phyloP scores from a whole-genome alignment of 2,329 filamentous ascomycete genomes.

The Cladosporium sp. region DNA sequence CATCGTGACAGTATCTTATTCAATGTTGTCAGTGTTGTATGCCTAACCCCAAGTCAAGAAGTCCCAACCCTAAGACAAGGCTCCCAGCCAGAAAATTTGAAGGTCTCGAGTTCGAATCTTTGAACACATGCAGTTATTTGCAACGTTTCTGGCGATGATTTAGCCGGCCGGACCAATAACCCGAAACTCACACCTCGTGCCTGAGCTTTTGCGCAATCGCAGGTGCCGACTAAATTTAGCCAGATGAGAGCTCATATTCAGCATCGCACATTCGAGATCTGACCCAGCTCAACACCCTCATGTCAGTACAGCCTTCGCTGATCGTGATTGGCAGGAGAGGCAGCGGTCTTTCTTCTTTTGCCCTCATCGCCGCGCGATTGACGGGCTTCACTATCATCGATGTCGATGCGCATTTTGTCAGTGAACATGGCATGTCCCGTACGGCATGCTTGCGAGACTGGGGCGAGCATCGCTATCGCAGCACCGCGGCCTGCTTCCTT shows the following conservation, averaged over 20 bases:
- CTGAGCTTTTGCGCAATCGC: neutral
- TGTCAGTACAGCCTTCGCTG: conserved; percentile 1
- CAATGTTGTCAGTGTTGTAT: too few relatives aligned
- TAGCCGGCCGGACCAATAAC: neutral
- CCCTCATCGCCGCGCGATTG: conserved; percentile 1
- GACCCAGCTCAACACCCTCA: neutral
- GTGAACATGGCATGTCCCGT: neutral
- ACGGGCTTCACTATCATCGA: neutral
- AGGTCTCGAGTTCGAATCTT: neutral
- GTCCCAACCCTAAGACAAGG: neutral
- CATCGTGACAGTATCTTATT: neutral
- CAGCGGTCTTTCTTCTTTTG: conserved; percentile 6
- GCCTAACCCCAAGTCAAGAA: neutral
- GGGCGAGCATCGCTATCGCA: conserved; percentile 2
- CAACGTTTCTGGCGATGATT: neutral
- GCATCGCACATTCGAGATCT: too few relatives aligned
- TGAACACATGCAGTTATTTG: neutral
- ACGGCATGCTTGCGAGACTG: neutral
- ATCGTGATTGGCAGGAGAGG: conserved; percentile 4
- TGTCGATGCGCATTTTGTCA: neutral
- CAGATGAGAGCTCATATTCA: too few relatives aligned
- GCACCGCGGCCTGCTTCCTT: neutral
- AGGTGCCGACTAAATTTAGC: too few relatives aligned
- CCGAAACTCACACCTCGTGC: neutral
- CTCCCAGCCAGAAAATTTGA: neutral